phyloP scores from a whole-genome alignment of 306 rosid species.

The Cicer judaicum region DNA sequence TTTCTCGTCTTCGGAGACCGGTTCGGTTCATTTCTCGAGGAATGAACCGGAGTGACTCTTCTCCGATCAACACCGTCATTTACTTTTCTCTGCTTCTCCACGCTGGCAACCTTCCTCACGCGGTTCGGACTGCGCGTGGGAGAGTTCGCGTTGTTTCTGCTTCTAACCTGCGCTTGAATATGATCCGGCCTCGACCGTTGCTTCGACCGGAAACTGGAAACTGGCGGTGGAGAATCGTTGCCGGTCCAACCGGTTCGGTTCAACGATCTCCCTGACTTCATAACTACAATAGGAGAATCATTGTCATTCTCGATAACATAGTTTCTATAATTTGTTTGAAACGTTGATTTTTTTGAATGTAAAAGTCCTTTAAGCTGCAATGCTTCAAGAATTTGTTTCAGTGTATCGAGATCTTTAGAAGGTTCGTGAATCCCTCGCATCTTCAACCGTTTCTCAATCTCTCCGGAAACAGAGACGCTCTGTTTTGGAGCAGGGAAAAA shows the following conservation, averaged over 20 bases:
- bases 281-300: constrained; percentile 72
- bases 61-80: constrained; percentile 47
- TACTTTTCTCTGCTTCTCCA: constrained; percentile 55
- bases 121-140: constrained; percentile 56
- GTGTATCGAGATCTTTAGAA: constrained; percentile 71
- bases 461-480: constrained; percentile 53
- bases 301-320: constrained; percentile 49
- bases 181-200: constrained; percentile 48
- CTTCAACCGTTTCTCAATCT: constrained; percentile 74
- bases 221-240: constrained; percentile 61
- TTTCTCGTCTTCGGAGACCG: constrained; percentile 68
- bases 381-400: constrained; percentile 82
- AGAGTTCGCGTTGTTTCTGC: constrained; percentile 50
- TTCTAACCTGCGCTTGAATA: constrained; percentile 44
- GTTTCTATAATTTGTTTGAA: constrained; percentile 47
- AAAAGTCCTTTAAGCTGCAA: constrained; percentile 90
- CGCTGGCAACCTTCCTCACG: constrained; percentile 46
- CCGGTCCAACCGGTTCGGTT: constrained; percentile 47
- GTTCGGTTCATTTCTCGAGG: constrained; percentile 48
- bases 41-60: constrained; percentile 69
- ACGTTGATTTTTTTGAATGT: constrained; percentile 59
- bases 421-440: constrained; percentile 84
- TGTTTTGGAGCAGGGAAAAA: constrained; percentile 80
- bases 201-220: constrained; percentile 49
- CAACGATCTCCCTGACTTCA: constrained; percentile 59